Evolutionary conservation across 1,284 basidiomycete genomes (phyloP), one percentile per base, ranked within the genome.

Genomic region (Microstroma glucosiphilum): DNA sequence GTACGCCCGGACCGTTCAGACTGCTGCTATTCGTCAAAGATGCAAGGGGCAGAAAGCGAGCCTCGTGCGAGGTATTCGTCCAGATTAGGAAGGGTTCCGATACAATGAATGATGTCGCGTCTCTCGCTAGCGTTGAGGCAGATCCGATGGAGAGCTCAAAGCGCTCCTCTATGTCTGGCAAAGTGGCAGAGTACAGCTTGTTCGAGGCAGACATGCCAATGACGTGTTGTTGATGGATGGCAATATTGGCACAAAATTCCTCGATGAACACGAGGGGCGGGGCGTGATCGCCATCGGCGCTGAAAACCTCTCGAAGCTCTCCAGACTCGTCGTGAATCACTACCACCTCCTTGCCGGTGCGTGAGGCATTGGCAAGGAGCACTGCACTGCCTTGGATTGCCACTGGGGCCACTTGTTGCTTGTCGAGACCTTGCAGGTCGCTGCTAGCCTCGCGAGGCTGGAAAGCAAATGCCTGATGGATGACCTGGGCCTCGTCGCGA

Each of bases 21-120:
- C 23, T 25, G 25, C 11, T 30, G n/a, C 41, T 21, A 15, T 30
- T 26, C 30, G 49, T 54, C 25, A 84, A 56, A 6, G 74, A 71
- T 1, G 72, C 61, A 7, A 89, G 71, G 1, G 90, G 87, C 0
- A 86, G 84, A 74, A 93, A 97, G 43, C 86, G 84, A 0, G 86
- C 88, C 56, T 90, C 86, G 74, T 98, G 94, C 0, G 90, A 81
- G 4, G 86, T 87, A 0, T 90, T 92, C 0, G 91, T 92, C 81
- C 87, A 96, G 54, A 96, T 88, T 40, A 96, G 81, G 77, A 92
- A 92, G 15, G 86, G 85, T 7, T 88, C 86, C 0, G 89, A 87
- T n/a, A 90, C 69, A 0, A 85, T 84, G 80, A 93, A 91, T 0
- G 93, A 96, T 23, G 86, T 93, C 21, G 83, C 86, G 64, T 87